Base-by-base conservation (phyloP, 768 basidiomycete genomes). In the Lactifluus subvellereus region DNA sequence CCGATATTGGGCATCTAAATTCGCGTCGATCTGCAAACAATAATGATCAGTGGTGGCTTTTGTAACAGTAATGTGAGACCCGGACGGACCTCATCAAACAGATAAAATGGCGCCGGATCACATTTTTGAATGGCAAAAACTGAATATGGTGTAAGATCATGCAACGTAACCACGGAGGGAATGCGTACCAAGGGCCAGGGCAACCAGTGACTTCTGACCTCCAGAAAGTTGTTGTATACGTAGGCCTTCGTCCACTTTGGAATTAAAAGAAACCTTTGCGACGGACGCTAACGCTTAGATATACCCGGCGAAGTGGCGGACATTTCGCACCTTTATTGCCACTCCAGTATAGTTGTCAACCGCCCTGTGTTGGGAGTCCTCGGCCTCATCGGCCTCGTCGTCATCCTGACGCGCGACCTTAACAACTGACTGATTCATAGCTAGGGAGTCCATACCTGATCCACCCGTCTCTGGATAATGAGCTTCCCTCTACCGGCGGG, bases 51-150 rank as follows among this genome's bases (percentile, higher is more conserved):
- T 55, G 20, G 18, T 22, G 14, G 54, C 33, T n/a, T 16, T 50
- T 54, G 32, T 43, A 20, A 7, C 1, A 45, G 9, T 14, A 38
- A 45, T 40, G 18, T 22, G 37, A 22, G 43, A n/a, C 64, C 4
- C 6, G 4, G 45, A 65, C 68, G 27, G 64, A 87, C 88, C 79
- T 98, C 97, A 72, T 99, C 97, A 69, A 99, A 98, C n/a, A 99
- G 80, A 74, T 98, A 98, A 78, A 99, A 99, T 2, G 97, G 97
- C 0, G 97, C 96, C 2, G 97, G 97, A 70, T 99, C 97, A 72
- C 96, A 98, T 75, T 97, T 98, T 75, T 99, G 97, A 68, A 98
- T 98, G 16, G 96, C 94, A 70, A 99, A 98, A 30, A 99, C 95
- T 91, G 70, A 0, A 35, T 52, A 18, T 54, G n/a, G 13, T 18